A percentile compares a stretch with the other conserved stretches of the same genome.
These are phyloP conservation scores for Beauveria scarabaeidicola DNA, from an alignment of 2,329 filamentous ascomycete genomes.

Conservation along the genomic window DNA sequence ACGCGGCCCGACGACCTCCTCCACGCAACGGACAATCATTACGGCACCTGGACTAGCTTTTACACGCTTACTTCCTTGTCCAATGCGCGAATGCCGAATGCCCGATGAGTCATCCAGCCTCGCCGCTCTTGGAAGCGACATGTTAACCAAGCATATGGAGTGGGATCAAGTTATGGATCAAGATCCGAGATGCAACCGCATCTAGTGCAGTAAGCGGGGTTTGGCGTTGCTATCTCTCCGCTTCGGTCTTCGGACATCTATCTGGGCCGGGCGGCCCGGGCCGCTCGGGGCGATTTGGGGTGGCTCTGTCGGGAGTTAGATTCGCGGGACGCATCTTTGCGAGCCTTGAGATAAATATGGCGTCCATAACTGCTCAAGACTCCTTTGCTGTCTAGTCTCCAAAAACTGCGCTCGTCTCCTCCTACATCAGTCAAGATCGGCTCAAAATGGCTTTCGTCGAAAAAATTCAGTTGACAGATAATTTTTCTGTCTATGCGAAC, in stretches of 20 bases:
- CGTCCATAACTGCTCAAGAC: not conserved
- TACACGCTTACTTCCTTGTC: not conserved
- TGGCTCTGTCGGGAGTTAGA: not conserved
- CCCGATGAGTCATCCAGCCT: not conserved
- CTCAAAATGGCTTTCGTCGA: not conserved
- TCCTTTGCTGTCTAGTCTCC: not conserved
- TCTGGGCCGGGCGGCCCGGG: not conserved
- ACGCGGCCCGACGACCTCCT: not conserved
- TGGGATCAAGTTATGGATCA: not conserved
- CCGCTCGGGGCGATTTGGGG: not conserved
- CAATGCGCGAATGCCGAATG: not conserved
- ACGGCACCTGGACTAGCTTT: not conserved
- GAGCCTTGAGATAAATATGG: not conserved
- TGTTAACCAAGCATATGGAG: not conserved
- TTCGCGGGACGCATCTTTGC: not conserved
- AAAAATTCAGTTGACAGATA: not conserved
- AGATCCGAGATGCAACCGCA: not conserved
- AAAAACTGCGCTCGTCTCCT: not conserved
- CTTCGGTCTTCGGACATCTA: constrained; percentile 3
- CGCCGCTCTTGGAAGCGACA: not conserved
- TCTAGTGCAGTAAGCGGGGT: not conserved
- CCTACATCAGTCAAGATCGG: not conserved
- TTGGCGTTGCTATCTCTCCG: not conserved
- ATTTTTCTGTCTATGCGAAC: not conserved
- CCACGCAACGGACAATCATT: not conserved